phyloP scores from a whole-genome alignment of 129 eudicot genomes.

The Centrapalus pauciflorus region DNA sequence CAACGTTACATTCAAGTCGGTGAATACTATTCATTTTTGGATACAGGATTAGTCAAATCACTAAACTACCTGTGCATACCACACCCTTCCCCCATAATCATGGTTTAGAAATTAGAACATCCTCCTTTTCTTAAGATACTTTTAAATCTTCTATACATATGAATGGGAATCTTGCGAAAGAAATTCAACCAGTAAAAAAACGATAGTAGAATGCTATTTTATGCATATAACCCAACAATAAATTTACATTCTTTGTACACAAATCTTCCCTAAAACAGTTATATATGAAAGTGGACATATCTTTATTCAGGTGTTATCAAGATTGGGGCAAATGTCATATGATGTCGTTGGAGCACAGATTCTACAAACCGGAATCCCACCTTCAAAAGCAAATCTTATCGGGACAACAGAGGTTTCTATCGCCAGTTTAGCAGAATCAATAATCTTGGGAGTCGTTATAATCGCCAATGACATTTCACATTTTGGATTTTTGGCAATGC shows the following conservation, averaged over 20 bases:
- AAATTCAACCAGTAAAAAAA: too few relatives aligned
- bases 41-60: background rate
- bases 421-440: conserved; percentile 91
- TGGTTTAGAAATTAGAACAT: too few relatives aligned
- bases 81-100: too few relatives aligned
- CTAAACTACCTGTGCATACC: too few relatives aligned
- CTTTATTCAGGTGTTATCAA: conserved; percentile 65
- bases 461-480: conserved; percentile 80
- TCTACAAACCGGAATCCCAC: conserved; percentile 93
- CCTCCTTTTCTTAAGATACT: too few relatives aligned
- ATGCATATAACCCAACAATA: too few relatives aligned
- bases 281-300: background rate
- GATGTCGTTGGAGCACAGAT: conserved; percentile 92
- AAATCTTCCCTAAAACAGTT: background rate
- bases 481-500: conserved; percentile 78
- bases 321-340: conserved; percentile 96
- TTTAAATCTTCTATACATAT: too few relatives aligned
- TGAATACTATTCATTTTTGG: too few relatives aligned
- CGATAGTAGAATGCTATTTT: too few relatives aligned
- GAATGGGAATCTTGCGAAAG: too few relatives aligned
- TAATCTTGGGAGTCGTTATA: conserved; percentile 86
- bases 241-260: background rate
- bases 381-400: conserved; percentile 92
- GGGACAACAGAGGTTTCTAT: conserved; percentile 94
- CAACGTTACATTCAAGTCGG: too few relatives aligned